Evolutionary conservation across 768 basidiomycete genomes (phyloP).

Genomic region (Lepiota venenata): DNA sequence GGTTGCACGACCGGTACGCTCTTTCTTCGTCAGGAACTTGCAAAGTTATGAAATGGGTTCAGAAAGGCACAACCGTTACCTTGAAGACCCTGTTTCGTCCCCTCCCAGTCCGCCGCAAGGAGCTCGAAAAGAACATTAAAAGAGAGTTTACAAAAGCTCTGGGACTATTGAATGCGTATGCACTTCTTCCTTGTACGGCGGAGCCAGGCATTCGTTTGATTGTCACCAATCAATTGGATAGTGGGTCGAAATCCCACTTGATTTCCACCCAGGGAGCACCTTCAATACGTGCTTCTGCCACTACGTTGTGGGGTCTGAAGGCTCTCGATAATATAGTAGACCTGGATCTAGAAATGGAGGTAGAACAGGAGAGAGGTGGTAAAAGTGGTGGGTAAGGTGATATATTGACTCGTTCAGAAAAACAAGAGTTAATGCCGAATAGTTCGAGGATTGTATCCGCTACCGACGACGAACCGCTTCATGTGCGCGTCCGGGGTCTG

Average conservation of each 20-base stretch:
- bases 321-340: constrained; percentile 72
- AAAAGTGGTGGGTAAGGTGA: constrained; percentile 16
- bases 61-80: constrained; percentile 86
- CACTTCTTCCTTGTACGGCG: constrained; percentile 80
- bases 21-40: neutral
- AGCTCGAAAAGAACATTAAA: constrained; percentile 84
- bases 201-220: constrained; percentile 69
- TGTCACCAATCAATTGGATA: constrained; percentile 64
- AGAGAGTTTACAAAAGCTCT: constrained; percentile 88
- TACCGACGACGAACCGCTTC: constrained; percentile 24
- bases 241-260: constrained; percentile 76
- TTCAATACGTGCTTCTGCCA: constrained; percentile 59
- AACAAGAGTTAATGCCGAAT: neutral
- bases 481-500: constrained; percentile 67
- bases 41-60: constrained; percentile 6
- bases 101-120: constrained; percentile 89
- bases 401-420: neutral
- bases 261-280: constrained; percentile 70
- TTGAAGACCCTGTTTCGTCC: constrained; percentile 72
- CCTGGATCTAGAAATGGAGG: constrained; percentile 65
- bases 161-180: constrained; percentile 82
- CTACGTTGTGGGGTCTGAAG: constrained; percentile 83
- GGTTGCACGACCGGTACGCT: constrained; percentile 70
- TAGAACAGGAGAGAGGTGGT: constrained; percentile 59
- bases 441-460: neutral